A percentile compares a stretch with the other conserved stretches of the same genome.
phyloP scores from a whole-genome alignment of 1,284 basidiomycete species.

The Ganoderma sp. region DNA sequence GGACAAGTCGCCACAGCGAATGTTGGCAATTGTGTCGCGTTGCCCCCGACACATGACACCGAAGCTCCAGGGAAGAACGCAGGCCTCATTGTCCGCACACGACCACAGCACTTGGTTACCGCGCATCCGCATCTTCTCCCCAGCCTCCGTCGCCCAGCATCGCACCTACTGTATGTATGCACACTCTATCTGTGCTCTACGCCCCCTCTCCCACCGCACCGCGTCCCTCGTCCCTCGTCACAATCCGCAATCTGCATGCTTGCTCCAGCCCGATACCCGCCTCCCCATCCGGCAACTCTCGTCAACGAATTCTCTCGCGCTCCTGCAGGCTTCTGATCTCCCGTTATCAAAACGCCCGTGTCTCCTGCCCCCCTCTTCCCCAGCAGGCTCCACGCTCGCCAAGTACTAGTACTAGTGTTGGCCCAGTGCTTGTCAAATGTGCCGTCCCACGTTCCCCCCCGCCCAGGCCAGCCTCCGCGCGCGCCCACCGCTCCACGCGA shows the following conservation, averaged over 20 bases:
- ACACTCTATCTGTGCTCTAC: not conserved
- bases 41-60: slow-evolving; percentile 9
- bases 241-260: not conserved
- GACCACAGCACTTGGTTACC: slow-evolving; percentile 20
- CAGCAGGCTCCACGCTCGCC: not conserved
- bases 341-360: slow-evolving; percentile 9
- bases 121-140: slow-evolving; percentile 8
- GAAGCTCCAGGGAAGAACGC: not conserved
- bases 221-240: slow-evolving; percentile 1
- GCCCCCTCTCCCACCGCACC: not conserved
- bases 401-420: no score
- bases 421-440: not conserved
- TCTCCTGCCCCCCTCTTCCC: not conserved
- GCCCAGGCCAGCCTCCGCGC: slow-evolving; percentile 4
- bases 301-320: not conserved
- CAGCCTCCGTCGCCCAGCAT: not conserved
- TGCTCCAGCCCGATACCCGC: not conserved
- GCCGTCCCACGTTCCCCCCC: not conserved
- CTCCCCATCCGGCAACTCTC: slow-evolving; percentile 1
- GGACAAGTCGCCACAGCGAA: not conserved
- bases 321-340: not conserved
- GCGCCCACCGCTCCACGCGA: not conserved
- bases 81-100: slow-evolving; percentile 25
- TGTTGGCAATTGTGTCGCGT: slow-evolving; percentile 10
- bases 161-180: not conserved